Conservation (phyloP, 139 green algal species). For the Chlamydomonas eustigma region DNA sequence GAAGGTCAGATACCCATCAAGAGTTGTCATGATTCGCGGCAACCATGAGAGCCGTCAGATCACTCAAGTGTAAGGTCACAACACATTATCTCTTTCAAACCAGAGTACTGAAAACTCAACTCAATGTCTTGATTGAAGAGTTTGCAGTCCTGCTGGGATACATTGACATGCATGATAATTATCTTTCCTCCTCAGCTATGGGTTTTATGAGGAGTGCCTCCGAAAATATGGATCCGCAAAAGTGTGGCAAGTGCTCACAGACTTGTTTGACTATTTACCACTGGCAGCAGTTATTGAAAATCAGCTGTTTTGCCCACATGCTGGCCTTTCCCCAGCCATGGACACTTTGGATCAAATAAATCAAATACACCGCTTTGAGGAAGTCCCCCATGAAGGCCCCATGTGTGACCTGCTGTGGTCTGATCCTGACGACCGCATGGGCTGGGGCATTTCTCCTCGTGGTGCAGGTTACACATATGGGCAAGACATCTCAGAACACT, state of each 20-base stretch:
- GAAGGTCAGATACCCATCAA: constrained; percentile 82
- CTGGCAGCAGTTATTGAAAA: constrained; percentile 87
- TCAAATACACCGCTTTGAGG: constrained; percentile 33
- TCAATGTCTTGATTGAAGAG: too few relatives aligned
- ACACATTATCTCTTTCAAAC: too few relatives aligned
- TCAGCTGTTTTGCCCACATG: constrained; percentile 85
- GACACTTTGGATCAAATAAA: constrained; percentile 90
- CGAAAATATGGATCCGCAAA: constrained; percentile 99
- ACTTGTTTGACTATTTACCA: constrained; percentile 97
- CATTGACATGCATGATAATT: too few relatives aligned
- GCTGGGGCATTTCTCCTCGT: constrained; percentile 85
- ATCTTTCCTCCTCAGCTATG: constrained; percentile 84
- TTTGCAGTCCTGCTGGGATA: too few relatives aligned
- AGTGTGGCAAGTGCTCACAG: constrained; percentile 96
- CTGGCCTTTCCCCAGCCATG: constrained; percentile 93
- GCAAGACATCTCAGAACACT: constrained; percentile 85
- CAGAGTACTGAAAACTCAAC: too few relatives aligned
- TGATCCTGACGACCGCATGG: constrained; percentile 95
- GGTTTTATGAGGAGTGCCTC: constrained; percentile 99
- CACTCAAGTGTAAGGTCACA: constrained; percentile 75
- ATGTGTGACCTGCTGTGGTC: constrained; percentile 97
- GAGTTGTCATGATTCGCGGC: constrained; percentile 93
- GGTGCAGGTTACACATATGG: constrained; percentile 87
- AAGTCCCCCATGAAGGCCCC: constrained; percentile 91
- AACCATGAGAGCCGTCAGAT: constrained; percentile 99